Conservation (phyloP, 2,329 filamentous ascomycete genomes). For the Clonostachys rosea region DNA sequence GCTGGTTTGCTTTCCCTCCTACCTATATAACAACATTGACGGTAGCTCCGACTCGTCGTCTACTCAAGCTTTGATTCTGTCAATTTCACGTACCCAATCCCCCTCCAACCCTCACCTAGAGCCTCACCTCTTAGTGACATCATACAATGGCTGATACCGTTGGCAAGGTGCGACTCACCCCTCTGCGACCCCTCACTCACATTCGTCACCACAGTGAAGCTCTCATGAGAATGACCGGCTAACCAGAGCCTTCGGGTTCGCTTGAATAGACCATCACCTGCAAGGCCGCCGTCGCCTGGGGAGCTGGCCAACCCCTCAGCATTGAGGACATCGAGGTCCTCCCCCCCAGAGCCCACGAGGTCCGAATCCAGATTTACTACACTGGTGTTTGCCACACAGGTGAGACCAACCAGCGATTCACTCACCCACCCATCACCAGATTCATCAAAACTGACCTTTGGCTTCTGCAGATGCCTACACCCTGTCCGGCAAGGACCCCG, state of each 20-base stretch:
- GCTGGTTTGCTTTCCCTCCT: no score
- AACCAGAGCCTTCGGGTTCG: not conserved
- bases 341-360: slow-evolving; percentile 86
- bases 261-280: slow-evolving; percentile 77
- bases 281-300: slow-evolving; percentile 98
- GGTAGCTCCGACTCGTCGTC: not conserved
- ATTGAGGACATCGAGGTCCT: slow-evolving; percentile 92
- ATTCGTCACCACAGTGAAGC: not conserved
- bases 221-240: not conserved
- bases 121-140: not conserved
- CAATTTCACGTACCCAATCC: not conserved
- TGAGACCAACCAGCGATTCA: slow-evolving; percentile 24
- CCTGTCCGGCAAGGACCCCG: slow-evolving; percentile 92
- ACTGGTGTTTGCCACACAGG: slow-evolving; percentile 98
- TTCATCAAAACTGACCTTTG: not conserved
- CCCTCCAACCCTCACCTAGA: slow-evolving; percentile 5
- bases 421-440: not conserved
- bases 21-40: no score
- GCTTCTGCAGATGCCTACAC: slow-evolving; percentile 79
- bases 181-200: slow-evolving; percentile 10
- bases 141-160: slow-evolving; percentile 42
- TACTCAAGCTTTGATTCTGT: slow-evolving; percentile 12
- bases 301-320: slow-evolving; percentile 82
- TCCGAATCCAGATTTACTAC: slow-evolving; percentile 95
- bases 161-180: slow-evolving; percentile 38